phyloP scores from a whole-genome alignment of 306 rosid species.

The Cicer arietinum region DNA sequence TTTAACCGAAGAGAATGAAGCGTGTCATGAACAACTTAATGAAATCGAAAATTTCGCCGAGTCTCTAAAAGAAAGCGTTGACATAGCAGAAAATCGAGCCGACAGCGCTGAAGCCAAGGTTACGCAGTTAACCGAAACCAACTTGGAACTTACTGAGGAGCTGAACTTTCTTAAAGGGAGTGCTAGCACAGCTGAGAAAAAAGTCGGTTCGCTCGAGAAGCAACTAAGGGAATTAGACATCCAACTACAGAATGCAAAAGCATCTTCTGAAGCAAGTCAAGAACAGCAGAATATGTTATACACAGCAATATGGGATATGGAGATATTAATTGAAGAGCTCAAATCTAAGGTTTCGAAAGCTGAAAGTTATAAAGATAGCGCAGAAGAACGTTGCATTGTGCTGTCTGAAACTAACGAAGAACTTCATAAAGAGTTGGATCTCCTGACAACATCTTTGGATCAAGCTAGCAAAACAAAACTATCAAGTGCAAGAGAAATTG shows the following conservation, averaged over 20 bases:
- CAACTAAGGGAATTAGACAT: conserved; percentile 81
- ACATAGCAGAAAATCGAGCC: conserved; percentile 67
- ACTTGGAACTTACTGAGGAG: conserved; percentile 89
- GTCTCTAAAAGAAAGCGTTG: conserved; percentile 66
- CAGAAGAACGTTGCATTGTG: conserved; percentile 63
- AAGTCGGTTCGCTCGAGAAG: conserved; percentile 87
- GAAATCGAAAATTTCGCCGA: conserved; percentile 68
- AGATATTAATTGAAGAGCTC: conserved; percentile 89
- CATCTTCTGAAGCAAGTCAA: conserved; percentile 88
- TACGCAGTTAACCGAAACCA: conserved; percentile 76
- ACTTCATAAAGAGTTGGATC: conserved; percentile 66
- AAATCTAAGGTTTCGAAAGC: conserved; percentile 86
- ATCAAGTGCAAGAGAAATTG: conserved; percentile 65
- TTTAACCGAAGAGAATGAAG: conserved; percentile 52
- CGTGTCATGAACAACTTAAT: conserved; percentile 59
- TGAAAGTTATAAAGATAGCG: conserved; percentile 69
- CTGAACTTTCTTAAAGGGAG: conserved; percentile 78
- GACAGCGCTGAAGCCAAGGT: conserved; percentile 81
- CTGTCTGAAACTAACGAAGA: conserved; percentile 73
- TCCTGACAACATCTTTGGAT: conserved; percentile 72
- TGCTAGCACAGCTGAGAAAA: conserved; percentile 71
- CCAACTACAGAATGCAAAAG: conserved; percentile 81
- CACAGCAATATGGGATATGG: conserved; percentile 98
- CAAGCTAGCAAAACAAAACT: conserved; percentile 56
- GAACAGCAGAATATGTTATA: conserved; percentile 98